Conservation (phyloP, 768 basidiomycete species). For the Xerocomus brunneocitrinus region DNA sequence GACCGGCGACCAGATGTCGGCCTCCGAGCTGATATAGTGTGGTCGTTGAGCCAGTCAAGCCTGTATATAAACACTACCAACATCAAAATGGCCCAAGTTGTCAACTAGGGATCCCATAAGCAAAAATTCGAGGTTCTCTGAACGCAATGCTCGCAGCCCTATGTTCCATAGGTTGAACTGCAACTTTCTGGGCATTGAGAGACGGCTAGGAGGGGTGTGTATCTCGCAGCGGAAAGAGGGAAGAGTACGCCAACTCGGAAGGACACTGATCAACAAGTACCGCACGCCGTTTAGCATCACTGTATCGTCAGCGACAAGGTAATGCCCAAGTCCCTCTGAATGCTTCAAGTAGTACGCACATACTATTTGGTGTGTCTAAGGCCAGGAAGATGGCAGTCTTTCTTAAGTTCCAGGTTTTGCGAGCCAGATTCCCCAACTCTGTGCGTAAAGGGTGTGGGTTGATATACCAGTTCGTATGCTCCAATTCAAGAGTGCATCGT, state of each 20-base stretch:
- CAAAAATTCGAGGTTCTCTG: not conserved
- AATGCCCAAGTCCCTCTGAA: not conserved
- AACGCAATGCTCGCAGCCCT: too few relatives aligned
- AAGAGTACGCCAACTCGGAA: too few relatives aligned
- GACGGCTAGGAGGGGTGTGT: too few relatives aligned
- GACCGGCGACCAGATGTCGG: not conserved
- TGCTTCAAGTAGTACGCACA: not conserved
- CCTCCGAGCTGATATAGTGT: not conserved
- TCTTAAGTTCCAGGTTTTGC: not conserved
- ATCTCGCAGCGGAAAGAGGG: not conserved
- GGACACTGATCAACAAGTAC: not conserved
- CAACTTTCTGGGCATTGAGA: not conserved
- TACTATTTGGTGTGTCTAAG: not conserved
- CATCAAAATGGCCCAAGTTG: not conserved
- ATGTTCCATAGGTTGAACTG: not conserved
- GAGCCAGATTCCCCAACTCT: not conserved
- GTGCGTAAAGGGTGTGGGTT: not conserved
- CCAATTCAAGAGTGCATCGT: slow-evolving; percentile 40
- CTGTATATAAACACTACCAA: not conserved
- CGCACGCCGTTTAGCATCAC: not conserved
- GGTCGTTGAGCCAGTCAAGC: too few relatives aligned
- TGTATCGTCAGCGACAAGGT: not conserved
- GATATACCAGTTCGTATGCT: not conserved
- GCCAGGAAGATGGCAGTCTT: not conserved
- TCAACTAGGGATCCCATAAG: not conserved